Evolutionary conservation across 139 green algal species (phyloP).

Genomic region (Asterochloris erici): DNA sequence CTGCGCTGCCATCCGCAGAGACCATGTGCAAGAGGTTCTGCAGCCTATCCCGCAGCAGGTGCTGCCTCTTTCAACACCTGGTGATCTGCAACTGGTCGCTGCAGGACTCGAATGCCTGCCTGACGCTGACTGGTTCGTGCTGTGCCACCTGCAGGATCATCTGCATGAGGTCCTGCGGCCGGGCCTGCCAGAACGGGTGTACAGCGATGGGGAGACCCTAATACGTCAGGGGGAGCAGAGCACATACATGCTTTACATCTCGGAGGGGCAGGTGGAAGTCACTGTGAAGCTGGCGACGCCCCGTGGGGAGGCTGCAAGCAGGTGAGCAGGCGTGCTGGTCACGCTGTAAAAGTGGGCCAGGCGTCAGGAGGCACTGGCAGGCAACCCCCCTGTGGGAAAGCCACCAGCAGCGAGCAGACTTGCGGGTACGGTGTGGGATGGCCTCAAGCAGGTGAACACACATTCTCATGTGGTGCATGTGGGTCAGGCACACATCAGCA

Average conservation of each 20-base stretch:
- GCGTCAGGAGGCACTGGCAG: too few relatives aligned
- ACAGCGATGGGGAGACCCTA: slow-evolving; percentile 22
- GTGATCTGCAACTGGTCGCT: neutral
- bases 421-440: too few relatives aligned
- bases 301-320: neutral
- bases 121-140: neutral
- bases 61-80: neutral
- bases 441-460: too few relatives aligned
- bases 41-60: too few relatives aligned
- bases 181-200: slow-evolving; percentile 21
- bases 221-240: slow-evolving; percentile 33
- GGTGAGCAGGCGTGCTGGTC: too few relatives aligned
- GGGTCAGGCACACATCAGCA: too few relatives aligned
- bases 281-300: slow-evolving; percentile 12
- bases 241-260: slow-evolving; percentile 44
- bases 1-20: too few relatives aligned
- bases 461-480: too few relatives aligned
- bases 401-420: too few relatives aligned
- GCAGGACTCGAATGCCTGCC: neutral
- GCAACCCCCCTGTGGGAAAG: too few relatives aligned
- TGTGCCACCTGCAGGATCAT: slow-evolving; percentile 17
- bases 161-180: slow-evolving; percentile 30
- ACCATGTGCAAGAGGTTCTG: too few relatives aligned
- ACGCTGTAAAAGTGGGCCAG: too few relatives aligned
- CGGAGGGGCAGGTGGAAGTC: slow-evolving; percentile 43